These are phyloP conservation scores for Solanum virginianum DNA, from an alignment of 257 asterid genomes.

Conservation along the genomic window DNA sequence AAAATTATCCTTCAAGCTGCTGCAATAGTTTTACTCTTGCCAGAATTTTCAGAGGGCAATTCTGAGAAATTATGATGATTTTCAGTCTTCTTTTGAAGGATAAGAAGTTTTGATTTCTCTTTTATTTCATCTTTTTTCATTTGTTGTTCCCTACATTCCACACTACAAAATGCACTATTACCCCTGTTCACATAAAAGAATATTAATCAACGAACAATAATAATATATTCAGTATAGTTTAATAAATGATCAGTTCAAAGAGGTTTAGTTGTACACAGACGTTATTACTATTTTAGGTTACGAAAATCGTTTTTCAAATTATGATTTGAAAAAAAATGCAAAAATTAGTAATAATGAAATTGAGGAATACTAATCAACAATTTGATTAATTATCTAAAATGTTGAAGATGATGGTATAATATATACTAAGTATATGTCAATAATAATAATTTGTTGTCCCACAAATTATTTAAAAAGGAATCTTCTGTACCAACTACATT, in stretches of 20 bases:
- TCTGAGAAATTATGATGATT: conserved; percentile 6
- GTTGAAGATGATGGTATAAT: not conserved
- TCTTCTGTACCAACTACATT: not conserved
- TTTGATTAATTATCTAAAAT: not conserved
- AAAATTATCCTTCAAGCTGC: conserved; percentile 8
- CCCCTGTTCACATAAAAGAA: conserved; percentile 14
- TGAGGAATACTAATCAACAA: not conserved
- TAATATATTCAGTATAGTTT: not conserved
- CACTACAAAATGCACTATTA: conserved; percentile 34
- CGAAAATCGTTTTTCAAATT: no score
- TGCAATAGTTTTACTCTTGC: conserved; percentile 2
- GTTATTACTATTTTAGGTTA: no score
- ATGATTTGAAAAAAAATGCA: no score
- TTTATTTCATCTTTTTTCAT: conserved; percentile 25
- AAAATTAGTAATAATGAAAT: not conserved
- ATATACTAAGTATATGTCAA: not conserved
- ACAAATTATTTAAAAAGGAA: not conserved
- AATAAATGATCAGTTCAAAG: not conserved
- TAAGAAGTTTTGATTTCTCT: not conserved
- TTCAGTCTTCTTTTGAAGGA: not conserved
- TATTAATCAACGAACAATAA: not conserved
- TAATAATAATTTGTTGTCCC: not conserved
- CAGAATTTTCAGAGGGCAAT: conserved; percentile 7
- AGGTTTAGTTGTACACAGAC: not conserved
- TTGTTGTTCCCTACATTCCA: conserved; percentile 33